Evolutionary conservation across 768 basidiomycete genomes (phyloP).

Genomic region (Grammothele lineata): DNA sequence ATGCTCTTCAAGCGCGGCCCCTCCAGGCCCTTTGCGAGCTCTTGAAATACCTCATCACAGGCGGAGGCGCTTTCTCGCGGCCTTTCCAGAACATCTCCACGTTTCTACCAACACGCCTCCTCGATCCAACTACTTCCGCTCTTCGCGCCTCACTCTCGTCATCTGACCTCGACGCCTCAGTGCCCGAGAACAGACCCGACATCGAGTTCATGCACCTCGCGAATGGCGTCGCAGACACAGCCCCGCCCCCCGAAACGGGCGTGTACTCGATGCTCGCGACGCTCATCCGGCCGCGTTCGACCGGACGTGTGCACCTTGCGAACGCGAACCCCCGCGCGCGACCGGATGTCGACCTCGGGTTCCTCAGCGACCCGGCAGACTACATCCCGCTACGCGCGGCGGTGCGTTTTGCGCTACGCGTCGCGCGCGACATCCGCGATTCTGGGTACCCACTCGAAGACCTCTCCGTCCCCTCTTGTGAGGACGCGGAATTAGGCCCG

Average conservation of each 20-base stretch:
- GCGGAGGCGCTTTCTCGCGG: constrained; percentile 25
- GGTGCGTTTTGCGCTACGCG: constrained; percentile 14
- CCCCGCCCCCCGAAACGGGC: constrained; percentile 4
- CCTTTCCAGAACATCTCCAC: constrained; percentile 6
- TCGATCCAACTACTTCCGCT: neutral
- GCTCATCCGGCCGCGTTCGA: constrained; percentile 22
- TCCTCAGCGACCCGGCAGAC: constrained; percentile 23
- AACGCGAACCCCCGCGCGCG: constrained; percentile 27
- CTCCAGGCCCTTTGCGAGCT: constrained; percentile 26
- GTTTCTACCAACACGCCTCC: constrained; percentile 2
- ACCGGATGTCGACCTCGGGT: constrained; percentile 28
- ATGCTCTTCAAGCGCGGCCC: constrained; percentile 22
- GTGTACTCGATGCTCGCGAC: constrained; percentile 17
- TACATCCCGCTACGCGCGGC: constrained; percentile 20
- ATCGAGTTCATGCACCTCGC: constrained; percentile 32
- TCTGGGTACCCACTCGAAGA: constrained; percentile 15
- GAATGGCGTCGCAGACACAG: constrained; percentile 4
- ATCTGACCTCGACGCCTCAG: constrained; percentile 1
- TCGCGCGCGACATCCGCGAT: constrained; percentile 13
- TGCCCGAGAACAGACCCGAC: constrained; percentile 29
- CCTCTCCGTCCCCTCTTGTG: constrained; percentile 18
- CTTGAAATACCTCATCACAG: constrained; percentile 28
- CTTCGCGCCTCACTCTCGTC: neutral
- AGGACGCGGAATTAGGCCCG: constrained; percentile 11
- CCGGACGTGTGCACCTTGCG: constrained; percentile 22